These are phyloP conservation scores for Cyclotella sp. DNA, from an alignment of 108 stramenopile species.

Conservation along the genomic window DNA sequence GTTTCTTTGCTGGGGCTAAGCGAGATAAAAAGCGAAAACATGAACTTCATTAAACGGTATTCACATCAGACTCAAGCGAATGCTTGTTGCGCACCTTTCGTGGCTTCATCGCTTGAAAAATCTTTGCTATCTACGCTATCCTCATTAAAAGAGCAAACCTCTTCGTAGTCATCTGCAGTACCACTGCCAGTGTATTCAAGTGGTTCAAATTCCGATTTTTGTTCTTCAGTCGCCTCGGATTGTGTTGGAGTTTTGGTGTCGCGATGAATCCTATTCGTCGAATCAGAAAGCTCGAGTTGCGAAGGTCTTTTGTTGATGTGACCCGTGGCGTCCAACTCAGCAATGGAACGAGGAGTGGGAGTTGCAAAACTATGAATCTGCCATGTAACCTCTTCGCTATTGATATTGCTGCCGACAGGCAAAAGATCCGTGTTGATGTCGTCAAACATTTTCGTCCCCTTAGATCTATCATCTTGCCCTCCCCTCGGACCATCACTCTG, in stretches of 20 bases:
- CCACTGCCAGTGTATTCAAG: background rate
- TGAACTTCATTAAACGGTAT: background rate
- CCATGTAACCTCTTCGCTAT: background rate
- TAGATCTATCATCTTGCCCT: background rate
- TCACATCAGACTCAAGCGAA: no score
- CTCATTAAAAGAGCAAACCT: conserved; percentile 17
- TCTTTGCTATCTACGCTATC: background rate
- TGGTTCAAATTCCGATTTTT: background rate
- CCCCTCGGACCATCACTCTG: background rate
- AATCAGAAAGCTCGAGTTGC: no score
- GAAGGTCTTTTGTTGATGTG: background rate
- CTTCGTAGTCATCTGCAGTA: background rate
- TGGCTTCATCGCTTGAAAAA: background rate
- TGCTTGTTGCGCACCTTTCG: background rate
- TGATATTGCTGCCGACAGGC: background rate
- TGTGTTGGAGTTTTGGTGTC: no score
- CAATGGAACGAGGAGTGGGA: background rate
- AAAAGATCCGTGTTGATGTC: background rate
- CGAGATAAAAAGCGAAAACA: background rate
- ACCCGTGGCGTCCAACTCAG: background rate
- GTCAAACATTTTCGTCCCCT: background rate
- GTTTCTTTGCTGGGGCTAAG: background rate
- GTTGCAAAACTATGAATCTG: background rate
- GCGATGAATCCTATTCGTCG: background rate
- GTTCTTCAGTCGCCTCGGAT: no score